phyloP scores from a whole-genome alignment of 2,329 filamentous ascomycete genomes.

The Monilinia fructicola region DNA sequence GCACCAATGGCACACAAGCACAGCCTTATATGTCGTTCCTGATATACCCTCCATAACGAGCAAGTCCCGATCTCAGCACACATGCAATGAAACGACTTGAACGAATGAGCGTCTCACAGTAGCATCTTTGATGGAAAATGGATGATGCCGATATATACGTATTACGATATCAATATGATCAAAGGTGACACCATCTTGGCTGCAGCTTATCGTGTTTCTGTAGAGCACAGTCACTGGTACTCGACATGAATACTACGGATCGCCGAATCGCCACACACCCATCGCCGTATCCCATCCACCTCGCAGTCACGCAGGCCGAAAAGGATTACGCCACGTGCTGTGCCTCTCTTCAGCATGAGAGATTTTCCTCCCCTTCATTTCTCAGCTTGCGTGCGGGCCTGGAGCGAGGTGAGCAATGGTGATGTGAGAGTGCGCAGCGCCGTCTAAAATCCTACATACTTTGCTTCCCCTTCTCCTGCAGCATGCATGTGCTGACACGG shows the following conservation, averaged over 20 bases:
- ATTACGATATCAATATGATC: conserved; percentile 23
- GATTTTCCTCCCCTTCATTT: conserved; percentile 1
- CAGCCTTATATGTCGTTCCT: conserved; percentile 23
- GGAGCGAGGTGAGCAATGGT: not conserved
- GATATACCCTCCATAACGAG: conserved; percentile 26
- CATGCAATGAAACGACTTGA: conserved; percentile 15
- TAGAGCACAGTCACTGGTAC: conserved; percentile 11
- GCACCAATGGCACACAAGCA: conserved; percentile 24
- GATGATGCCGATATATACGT: conserved; percentile 15
- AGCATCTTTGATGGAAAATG: not conserved
- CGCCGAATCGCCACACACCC: conserved; percentile 13
- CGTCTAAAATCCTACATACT: conserved; percentile 8
- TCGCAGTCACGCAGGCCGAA: not conserved
- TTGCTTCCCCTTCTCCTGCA: conserved; percentile 22
- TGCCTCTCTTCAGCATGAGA: conserved; percentile 23
- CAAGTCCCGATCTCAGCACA: conserved; percentile 15
- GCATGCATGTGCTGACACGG: conserved; percentile 25
- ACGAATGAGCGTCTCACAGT: conserved; percentile 15
- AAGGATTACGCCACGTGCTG: conserved; percentile 18
- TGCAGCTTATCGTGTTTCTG: conserved; percentile 16
- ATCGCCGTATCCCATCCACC: conserved; percentile 3
- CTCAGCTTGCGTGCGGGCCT: conserved; percentile 14
- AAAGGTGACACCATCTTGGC: conserved; percentile 23
- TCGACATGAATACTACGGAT: conserved; percentile 18
- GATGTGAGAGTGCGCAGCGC: conserved; percentile 2